Evolutionary conservation across 2,329 filamentous ascomycete species (phyloP).

Genomic region (Verticillium nubilum): DNA sequence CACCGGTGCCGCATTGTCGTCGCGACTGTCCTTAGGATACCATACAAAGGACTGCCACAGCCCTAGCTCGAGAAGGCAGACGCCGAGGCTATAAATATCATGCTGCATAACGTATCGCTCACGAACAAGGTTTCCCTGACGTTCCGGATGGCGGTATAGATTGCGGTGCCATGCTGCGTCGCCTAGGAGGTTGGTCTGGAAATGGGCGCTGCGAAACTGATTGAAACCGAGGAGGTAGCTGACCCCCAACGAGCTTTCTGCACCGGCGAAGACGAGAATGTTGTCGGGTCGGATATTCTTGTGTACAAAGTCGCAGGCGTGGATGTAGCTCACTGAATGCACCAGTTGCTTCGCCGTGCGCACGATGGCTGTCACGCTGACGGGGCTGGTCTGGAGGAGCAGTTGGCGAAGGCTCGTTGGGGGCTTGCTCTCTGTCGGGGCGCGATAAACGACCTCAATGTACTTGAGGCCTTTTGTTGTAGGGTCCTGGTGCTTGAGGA

Average conservation of each 20-base stretch:
- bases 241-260: neutral
- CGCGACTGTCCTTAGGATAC: neutral
- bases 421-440: neutral
- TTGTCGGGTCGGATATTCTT: slow-evolving; percentile 40
- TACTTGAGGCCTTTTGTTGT: neutral
- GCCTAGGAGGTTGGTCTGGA: slow-evolving; percentile 18
- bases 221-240: slow-evolving; percentile 40
- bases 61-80: slow-evolving; percentile 47
- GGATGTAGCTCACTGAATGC: slow-evolving; percentile 22
- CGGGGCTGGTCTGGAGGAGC: neutral
- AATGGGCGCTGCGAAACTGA: slow-evolving; percentile 27
- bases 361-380: slow-evolving; percentile 17
- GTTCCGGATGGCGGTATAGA: slow-evolving; percentile 43
- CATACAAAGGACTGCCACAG: slow-evolving; percentile 33
- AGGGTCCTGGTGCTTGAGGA: slow-evolving; percentile 7
- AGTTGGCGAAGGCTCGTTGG: neutral
- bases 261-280: slow-evolving; percentile 23
- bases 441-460: neutral
- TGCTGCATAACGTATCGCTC: slow-evolving; percentile 44
- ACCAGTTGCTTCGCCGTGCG: slow-evolving; percentile 19
- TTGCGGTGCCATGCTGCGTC: slow-evolving; percentile 36
- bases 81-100: slow-evolving; percentile 51
- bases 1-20: neutral
- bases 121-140: slow-evolving; percentile 33
- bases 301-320: slow-evolving; percentile 37